Conservation (phyloP, 1,139 yeast genomes). For the Candida sanyaensis region DNA sequence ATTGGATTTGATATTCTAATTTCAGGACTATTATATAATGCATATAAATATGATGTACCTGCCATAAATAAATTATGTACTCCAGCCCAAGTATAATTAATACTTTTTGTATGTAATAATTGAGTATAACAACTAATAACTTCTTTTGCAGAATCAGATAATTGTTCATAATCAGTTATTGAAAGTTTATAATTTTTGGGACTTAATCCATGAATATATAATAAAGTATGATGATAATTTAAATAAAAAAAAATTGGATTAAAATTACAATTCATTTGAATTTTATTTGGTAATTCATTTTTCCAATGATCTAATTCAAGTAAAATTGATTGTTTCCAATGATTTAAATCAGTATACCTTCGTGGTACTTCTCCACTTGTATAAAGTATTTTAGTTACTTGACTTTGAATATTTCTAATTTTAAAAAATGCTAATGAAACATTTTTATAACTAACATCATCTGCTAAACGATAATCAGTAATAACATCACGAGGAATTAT, state of each 20-base stretch:
- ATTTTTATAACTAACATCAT: constrained; percentile 58
- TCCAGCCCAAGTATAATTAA: constrained; percentile 93
- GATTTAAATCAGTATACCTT: constrained; percentile 50
- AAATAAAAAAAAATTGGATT: constrained; percentile 67
- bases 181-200: constrained; percentile 64
- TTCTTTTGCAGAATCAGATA: constrained; percentile 67
- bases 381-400: constrained; percentile 70
- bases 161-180: constrained; percentile 52
- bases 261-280: constrained; percentile 74
- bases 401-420: constrained; percentile 74
- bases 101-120: constrained; percentile 53
- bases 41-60: constrained; percentile 79
- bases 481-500: constrained; percentile 39
- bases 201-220: constrained; percentile 74
- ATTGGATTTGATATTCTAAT: constrained; percentile 49
- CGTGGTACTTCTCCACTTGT: constrained; percentile 74
- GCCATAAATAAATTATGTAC: constrained; percentile 89
- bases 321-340: constrained; percentile 60
- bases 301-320: constrained; percentile 63
- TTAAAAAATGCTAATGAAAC: constrained; percentile 67
- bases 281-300: constrained; percentile 53
- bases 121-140: constrained; percentile 64
- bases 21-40: constrained; percentile 66
- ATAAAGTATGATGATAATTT: constrained; percentile 75
- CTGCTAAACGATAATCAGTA: constrained; percentile 25